Conservation (phyloP, 352 stramenopile species). For the Pythium volutum region DNA sequence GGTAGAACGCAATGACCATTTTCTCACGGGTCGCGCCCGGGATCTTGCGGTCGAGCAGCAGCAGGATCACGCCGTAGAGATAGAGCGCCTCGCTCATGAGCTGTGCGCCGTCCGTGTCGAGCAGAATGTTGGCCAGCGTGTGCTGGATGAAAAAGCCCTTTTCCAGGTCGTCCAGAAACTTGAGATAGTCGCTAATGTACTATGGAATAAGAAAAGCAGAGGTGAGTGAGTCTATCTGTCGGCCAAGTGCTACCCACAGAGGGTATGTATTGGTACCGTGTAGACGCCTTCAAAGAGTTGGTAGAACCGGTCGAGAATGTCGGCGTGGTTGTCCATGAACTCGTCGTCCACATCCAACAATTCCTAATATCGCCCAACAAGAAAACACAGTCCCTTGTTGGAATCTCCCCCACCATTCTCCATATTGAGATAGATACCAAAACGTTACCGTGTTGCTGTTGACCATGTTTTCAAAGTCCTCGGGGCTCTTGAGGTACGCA, state of each 20-base stretch:
- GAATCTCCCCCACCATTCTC: background rate
- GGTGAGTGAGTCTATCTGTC: background rate
- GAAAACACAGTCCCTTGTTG: too few species aligned
- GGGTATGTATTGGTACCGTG: conserved; percentile 8
- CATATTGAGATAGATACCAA: background rate
- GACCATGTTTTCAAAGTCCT: conserved; percentile 93
- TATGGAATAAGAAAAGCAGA: conserved; percentile 22
- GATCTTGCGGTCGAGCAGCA: conserved; percentile 92
- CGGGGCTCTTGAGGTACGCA: conserved; percentile 92
- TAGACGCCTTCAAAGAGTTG: conserved; percentile 73
- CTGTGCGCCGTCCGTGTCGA: conserved; percentile 92
- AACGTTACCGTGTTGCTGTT: conserved; percentile 82
- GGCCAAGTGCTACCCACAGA: background rate
- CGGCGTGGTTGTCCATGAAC: conserved; percentile 70
- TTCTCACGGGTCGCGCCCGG: conserved; percentile 87
- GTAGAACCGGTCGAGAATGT: conserved; percentile 76
- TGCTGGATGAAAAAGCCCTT: conserved; percentile 95
- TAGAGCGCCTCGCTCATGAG: conserved; percentile 94
- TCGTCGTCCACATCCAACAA: conserved; percentile 77
- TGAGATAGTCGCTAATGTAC: conserved; percentile 91
- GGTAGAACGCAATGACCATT: conserved; percentile 89
- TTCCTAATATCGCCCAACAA: conserved; percentile 24
- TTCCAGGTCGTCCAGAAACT: conserved; percentile 91
- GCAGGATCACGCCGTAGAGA: conserved; percentile 93
- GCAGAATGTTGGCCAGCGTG: conserved; percentile 91